Percentiles rank a stretch among this genome's conserved stretches.
Conservation (phyloP, 225 moss, liverwort and hornwort genomes). For the Bryoerythrophyllum caledonicum region DNA sequence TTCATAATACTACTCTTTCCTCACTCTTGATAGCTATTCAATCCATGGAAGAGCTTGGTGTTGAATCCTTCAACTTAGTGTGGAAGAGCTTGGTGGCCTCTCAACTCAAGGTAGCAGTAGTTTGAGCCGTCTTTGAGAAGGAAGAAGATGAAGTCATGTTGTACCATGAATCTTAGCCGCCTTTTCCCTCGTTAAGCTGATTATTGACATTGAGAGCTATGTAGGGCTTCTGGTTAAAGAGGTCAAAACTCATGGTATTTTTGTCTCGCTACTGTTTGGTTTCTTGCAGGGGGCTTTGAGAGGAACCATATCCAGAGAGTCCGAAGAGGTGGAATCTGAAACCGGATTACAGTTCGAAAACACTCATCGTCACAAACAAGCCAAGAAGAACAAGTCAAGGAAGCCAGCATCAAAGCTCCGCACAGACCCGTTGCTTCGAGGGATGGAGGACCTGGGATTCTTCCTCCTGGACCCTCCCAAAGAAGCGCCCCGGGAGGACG, state of each 20-base stretch:
- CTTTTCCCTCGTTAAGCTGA: too few relatives aligned
- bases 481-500: conserved; percentile 39
- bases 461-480: conserved; percentile 46
- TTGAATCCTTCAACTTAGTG: neutral
- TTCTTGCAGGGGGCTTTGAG: conserved; percentile 36
- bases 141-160: too few relatives aligned
- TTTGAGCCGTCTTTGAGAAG: too few relatives aligned
- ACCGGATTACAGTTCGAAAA: conserved; percentile 17
- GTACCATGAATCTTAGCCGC: too few relatives aligned
- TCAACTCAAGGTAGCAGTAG: too few relatives aligned
- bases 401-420: conserved; percentile 24
- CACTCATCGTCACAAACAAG: conserved; percentile 21
- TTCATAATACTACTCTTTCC: too few relatives aligned
- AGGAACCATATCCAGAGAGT: conserved; percentile 31
- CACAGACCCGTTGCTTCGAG: conserved; percentile 46
- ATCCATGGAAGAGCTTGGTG: neutral
- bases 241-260: too few relatives aligned
- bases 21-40: too few relatives aligned
- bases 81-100: neutral
- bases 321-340: conserved; percentile 20
- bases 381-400: conserved; percentile 23
- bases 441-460: conserved; percentile 77
- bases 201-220: too few relatives aligned
- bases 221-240: too few relatives aligned
- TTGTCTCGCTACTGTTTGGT: conserved; percentile 2